These are phyloP conservation scores for Staphylotrichum tortipilum DNA, from an alignment of 495 filamentous ascomycete species.

Conservation along the genomic window DNA sequence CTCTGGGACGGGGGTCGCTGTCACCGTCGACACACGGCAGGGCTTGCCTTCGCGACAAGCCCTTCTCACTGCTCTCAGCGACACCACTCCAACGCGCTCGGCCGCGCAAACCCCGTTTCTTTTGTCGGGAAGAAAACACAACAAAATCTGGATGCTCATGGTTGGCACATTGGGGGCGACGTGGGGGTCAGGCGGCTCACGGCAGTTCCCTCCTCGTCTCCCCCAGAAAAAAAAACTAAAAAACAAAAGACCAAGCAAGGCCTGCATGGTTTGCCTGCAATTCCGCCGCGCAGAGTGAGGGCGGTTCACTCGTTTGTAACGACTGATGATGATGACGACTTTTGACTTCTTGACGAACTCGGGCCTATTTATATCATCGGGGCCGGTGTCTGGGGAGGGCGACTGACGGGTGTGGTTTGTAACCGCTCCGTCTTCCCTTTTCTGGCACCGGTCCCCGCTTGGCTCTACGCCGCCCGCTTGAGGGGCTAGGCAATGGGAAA, in stretches of 20 bases:
- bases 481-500: conserved; percentile 37
- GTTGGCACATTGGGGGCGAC: conserved; percentile 2
- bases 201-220: background rate
- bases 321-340: conserved; percentile 16
- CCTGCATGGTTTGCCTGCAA: conserved; percentile 14
- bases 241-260: background rate
- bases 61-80: conserved; percentile 4
- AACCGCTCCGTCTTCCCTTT: too few relatives aligned
- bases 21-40: background rate
- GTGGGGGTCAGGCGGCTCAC: background rate
- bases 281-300: conserved; percentile 5
- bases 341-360: conserved; percentile 8
- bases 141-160: conserved; percentile 11
- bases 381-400: background rate
- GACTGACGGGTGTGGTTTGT: too few relatives aligned
- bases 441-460: conserved; percentile 9
- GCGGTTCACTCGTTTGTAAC: conserved; percentile 17
- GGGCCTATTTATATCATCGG: conserved; percentile 4
- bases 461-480: conserved; percentile 34
- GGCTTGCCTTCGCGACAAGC: too few relatives aligned
- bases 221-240: background rate
- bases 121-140: conserved; percentile 11
- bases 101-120: conserved; percentile 8
- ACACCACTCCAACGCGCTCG: conserved; percentile 11
- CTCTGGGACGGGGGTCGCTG: background rate